Evolutionary conservation across 1,284 basidiomycete genomes (phyloP), one percentile per base, ranked within the genome.

Genomic region (Dichomitus squalens): DNA sequence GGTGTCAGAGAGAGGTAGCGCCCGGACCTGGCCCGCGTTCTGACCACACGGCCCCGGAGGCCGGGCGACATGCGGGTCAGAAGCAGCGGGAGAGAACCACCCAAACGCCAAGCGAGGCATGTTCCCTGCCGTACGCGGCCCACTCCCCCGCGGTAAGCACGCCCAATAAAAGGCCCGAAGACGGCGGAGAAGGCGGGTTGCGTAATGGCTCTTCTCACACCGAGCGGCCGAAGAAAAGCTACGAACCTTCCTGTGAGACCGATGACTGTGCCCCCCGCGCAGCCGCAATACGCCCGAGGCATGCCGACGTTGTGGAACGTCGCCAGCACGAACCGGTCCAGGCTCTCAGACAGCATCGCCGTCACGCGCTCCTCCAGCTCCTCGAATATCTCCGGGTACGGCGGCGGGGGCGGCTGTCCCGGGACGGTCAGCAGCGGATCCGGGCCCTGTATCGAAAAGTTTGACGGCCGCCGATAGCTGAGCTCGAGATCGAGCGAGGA

Each of bases 291-390:
- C 1, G 85, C 88, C 44, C 90, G 79, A 44, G 79, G 78, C 52
- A 82, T 88, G n/a, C 90, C 90, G 11, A 91, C 88, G 64, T 92
- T 92, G 66, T 81, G 85, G 69, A 84, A 84, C 46, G 88, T 86
- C 2, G 85, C 86, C 18, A 77, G 72, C 21, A 90, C 86, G 66
- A 91, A 92, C 1, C 86, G 79, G n/a, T 74, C 73, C 7, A 92
- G 80, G 49, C 83, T 85, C 39, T 81, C 82, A 53, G 83, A 77
- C 75, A 92, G 80, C 77, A 84, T 83, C 31, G 71, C 74, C n/a
- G 78, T 80, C 2, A 79, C 79, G 63, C 87, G 81, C 33, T 79
- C 71, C 7, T 79, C 80, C 20, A 90, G 76, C 35, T 84, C 80
- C 38, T 75, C 73, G 65, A 92, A 89, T 7, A 85, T 73, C 3